A percentile compares a stretch with the other conserved stretches of the same genome.
Conservation (phyloP, 306 rosid genomes). For the Rosa persica region DNA sequence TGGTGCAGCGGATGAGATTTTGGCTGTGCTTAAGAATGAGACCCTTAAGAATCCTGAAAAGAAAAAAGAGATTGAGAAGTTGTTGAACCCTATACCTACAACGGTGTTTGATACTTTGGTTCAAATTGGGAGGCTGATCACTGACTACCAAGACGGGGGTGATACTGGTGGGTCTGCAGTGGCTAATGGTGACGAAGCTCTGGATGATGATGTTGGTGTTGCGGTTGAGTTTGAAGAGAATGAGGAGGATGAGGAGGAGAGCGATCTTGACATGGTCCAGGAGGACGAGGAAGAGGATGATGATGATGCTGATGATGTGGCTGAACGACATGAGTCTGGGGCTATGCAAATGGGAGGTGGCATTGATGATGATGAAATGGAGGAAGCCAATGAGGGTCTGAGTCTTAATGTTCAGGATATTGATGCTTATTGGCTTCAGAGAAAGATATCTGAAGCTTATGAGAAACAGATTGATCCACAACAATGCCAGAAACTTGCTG, state of each 20-base stretch:
- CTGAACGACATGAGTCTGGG: constrained; percentile 50
- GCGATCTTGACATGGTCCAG: constrained; percentile 90
- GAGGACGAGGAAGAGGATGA: constrained; percentile 73
- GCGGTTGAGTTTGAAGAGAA: constrained; percentile 95
- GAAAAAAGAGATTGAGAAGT: constrained; percentile 92
- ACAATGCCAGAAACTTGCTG: constrained; percentile 93
- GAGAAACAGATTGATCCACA: constrained; percentile 94
- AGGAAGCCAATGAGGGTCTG: constrained; percentile 80
- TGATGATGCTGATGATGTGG: constrained; percentile 50
- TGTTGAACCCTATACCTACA: constrained; percentile 55
- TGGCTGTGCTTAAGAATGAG: constrained; percentile 77
- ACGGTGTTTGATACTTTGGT: constrained; percentile 64
- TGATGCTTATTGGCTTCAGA: constrained; percentile 97
- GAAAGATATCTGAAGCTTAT: constrained; percentile 89
- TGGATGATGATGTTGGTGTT: constrained; percentile 88
- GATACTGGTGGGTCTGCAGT: constrained; percentile 42
- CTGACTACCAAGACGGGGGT: constrained; percentile 76
- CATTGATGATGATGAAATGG: constrained; percentile 81
- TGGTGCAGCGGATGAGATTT: constrained; percentile 82
- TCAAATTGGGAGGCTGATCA: constrained; percentile 69
- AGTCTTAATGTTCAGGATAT: constrained; percentile 88
- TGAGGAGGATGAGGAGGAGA: constrained; percentile 91
- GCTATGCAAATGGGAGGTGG: constrained; percentile 97
- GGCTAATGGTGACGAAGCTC: constrained; percentile 62
- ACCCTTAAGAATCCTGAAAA: constrained; percentile 59